phyloP scores from a whole-genome alignment of 805 yeast genomes.

The Kuraishia cidri region DNA sequence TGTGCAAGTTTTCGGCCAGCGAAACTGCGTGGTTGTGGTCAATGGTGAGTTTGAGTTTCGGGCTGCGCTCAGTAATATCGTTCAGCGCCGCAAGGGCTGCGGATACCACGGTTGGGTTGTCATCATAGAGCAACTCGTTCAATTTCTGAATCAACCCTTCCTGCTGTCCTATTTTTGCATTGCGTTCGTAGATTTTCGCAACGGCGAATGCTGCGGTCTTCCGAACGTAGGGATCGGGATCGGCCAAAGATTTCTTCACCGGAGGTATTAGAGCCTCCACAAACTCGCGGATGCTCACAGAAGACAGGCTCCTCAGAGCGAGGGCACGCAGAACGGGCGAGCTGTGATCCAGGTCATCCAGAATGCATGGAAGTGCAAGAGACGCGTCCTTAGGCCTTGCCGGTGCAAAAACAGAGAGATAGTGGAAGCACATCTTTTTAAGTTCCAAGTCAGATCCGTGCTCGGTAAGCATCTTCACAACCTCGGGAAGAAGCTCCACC shows the following conservation, averaged over 20 bases:
- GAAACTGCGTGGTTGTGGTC: slow-evolving; percentile 36
- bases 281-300: slow-evolving; percentile 47
- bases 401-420: slow-evolving; percentile 49
- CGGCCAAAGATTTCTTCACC: slow-evolving; percentile 10
- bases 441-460: slow-evolving; percentile 50
- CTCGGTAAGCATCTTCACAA: slow-evolving; percentile 37
- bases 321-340: slow-evolving; percentile 42
- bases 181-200: slow-evolving; percentile 55
- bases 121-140: slow-evolving; percentile 47
- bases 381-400: slow-evolving; percentile 46
- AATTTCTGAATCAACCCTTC: slow-evolving; percentile 35
- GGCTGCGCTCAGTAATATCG: slow-evolving; percentile 52
- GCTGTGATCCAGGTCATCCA: slow-evolving; percentile 39
- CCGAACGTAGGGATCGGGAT: slow-evolving; percentile 50
- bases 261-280: slow-evolving; percentile 12
- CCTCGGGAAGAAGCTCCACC: slow-evolving; percentile 56
- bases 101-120: slow-evolving; percentile 52
- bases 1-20: slow-evolving; percentile 27
- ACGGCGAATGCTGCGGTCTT: slow-evolving; percentile 65
- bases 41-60: slow-evolving; percentile 40
- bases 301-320: slow-evolving; percentile 55
- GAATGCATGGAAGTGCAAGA: slow-evolving; percentile 46
- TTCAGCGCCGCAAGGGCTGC: slow-evolving; percentile 62
- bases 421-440: slow-evolving; percentile 64
- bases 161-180: slow-evolving; percentile 32